A percentile compares a stretch with the other conserved stretches of the same genome.
phyloP scores from a whole-genome alignment of 2,329 filamentous ascomycete species.

The Ophiostoma novo-ulmi region DNA sequence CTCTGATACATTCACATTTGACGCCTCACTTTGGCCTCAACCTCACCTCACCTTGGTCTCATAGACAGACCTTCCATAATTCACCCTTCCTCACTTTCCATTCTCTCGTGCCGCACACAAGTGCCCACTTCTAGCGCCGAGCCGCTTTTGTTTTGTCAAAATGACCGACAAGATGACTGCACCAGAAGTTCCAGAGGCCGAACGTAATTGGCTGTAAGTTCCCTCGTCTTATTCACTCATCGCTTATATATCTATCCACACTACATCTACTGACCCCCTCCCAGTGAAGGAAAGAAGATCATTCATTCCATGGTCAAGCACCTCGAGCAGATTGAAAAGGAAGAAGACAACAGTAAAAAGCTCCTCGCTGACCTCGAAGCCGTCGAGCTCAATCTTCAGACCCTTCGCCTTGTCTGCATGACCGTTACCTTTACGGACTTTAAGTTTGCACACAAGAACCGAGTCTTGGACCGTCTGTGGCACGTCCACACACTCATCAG shows the following conservation, averaged over 20 bases:
- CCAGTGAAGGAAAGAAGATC: conserved; percentile 28
- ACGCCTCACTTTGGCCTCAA: conserved; percentile 8
- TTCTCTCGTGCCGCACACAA: not conserved
- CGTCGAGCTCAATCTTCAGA: conserved; percentile 26
- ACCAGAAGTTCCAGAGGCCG: conserved; percentile 23
- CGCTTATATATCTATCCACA: not conserved
- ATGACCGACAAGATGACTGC: conserved; percentile 10
- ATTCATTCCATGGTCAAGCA: conserved; percentile 27
- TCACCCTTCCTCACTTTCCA: not conserved
- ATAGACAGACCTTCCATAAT: conserved; percentile 10
- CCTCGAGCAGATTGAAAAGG: conserved; percentile 28
- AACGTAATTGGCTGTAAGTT: conserved; percentile 27
- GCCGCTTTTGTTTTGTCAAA: not conserved
- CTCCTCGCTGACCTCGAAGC: conserved; percentile 26
- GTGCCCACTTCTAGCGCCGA: conserved; percentile 13
- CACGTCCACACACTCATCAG: conserved; percentile 72
- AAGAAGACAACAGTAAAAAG: conserved; percentile 27
- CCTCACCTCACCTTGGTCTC: conserved; percentile 18
- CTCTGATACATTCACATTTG: not conserved
- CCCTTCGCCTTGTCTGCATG: conserved; percentile 65
- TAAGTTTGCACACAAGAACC: conserved; percentile 55
- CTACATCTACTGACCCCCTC: conserved; percentile 14
- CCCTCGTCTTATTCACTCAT: not conserved
- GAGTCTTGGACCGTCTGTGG: conserved; percentile 72
- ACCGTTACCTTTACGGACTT: conserved; percentile 68